These are phyloP conservation scores for Oryza meridionalis DNA, from an alignment of 176 grass and related monocot species.

Conservation along the genomic window DNA sequence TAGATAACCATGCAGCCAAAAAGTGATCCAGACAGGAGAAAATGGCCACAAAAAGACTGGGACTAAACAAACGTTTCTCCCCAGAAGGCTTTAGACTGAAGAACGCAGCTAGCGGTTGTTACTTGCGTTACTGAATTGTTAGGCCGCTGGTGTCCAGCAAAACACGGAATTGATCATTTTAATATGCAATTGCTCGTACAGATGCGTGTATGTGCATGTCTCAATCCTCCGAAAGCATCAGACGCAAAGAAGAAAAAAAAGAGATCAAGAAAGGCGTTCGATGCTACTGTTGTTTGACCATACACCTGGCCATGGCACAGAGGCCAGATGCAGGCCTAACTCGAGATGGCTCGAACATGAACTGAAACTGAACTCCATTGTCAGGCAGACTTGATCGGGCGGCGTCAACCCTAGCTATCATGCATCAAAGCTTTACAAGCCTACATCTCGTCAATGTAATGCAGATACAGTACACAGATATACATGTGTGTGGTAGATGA, in stretches of 20 bases:
- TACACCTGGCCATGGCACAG: constrained; percentile 36
- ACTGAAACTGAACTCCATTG: constrained; percentile 41
- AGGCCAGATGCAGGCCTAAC: constrained; percentile 49
- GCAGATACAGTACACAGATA: no score
- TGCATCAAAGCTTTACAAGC: constrained; percentile 23
- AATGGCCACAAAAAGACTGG: constrained; percentile 36
- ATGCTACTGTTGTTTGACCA: constrained; percentile 44
- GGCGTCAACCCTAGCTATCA: constrained; percentile 50
- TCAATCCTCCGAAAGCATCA: constrained; percentile 39
- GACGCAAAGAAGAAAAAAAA: neutral
- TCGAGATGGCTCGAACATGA: neutral
- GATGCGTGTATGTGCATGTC: constrained; percentile 35
- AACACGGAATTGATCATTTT: constrained; percentile 56
- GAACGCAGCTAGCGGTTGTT: constrained; percentile 3
- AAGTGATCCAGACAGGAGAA: constrained; percentile 42
- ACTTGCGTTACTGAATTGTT: constrained; percentile 35
- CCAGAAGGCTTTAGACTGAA: constrained; percentile 1
- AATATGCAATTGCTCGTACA: constrained; percentile 25
- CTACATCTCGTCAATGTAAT: neutral
- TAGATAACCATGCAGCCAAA: constrained; percentile 49
- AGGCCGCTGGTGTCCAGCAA: constrained; percentile 56
- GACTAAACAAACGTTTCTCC: constrained; percentile 39
- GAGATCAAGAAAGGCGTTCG: constrained; percentile 20
- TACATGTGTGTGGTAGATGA: neutral
- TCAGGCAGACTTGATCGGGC: constrained; percentile 29